Evolutionary conservation across 1,284 basidiomycete genomes (phyloP).

Genomic region (Cerrena zonata): DNA sequence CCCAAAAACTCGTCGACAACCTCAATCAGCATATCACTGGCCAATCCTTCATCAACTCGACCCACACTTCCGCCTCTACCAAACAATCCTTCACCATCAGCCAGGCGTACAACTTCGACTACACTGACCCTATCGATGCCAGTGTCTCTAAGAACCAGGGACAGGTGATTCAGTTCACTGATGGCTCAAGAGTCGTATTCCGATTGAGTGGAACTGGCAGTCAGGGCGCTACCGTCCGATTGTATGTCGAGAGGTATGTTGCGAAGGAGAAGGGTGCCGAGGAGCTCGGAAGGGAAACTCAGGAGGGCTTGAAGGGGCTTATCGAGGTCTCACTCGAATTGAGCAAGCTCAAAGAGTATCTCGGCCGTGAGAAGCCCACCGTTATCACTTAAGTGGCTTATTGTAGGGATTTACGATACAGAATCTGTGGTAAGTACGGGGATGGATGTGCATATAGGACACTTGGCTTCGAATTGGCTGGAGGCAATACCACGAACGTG

Average conservation of each 20-base stretch:
- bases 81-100: slow-evolving; percentile 74
- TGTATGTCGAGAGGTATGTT: slow-evolving; percentile 92
- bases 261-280: slow-evolving; percentile 59
- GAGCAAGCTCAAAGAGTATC: slow-evolving; percentile 80
- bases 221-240: slow-evolving; percentile 87
- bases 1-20: slow-evolving; percentile 77
- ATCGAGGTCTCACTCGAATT: slow-evolving; percentile 89
- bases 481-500: too few relatives aligned
- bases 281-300: slow-evolving; percentile 76
- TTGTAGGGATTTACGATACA: neutral
- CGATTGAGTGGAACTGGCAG: slow-evolving; percentile 93
- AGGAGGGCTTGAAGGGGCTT: slow-evolving; percentile 86
- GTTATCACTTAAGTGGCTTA: slow-evolving; percentile 75
- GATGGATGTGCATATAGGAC: too few relatives aligned
- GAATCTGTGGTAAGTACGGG: too few relatives aligned
- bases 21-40: slow-evolving; percentile 70
- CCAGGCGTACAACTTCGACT: slow-evolving; percentile 83
- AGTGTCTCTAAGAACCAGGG: slow-evolving; percentile 95
- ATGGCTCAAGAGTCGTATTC: slow-evolving; percentile 93
- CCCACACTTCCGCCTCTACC: slow-evolving; percentile 62
- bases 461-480: too few relatives aligned
- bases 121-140: slow-evolving; percentile 95
- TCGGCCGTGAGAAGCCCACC: slow-evolving; percentile 85
- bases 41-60: slow-evolving; percentile 61
- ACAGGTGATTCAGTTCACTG: slow-evolving; percentile 84